Base-by-base conservation (phyloP, 441 rosid species). In the Erodium moschatum region DNA sequence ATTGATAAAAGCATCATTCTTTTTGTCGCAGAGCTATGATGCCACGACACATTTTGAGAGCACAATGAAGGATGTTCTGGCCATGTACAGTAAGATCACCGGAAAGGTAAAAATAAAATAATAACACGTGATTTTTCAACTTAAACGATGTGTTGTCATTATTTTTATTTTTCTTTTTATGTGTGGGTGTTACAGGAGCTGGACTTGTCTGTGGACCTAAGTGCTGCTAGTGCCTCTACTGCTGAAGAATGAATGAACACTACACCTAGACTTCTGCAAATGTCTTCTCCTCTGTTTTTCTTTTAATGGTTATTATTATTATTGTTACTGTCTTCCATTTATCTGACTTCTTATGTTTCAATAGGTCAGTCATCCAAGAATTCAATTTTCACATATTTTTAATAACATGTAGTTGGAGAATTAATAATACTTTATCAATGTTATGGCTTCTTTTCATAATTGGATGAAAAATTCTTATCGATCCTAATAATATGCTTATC, bases 191-290 rank as follows among this genome's bases (percentile, higher is more conserved):
- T 75, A 60, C 84, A 93, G 97, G 82, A 76, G 63, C 88, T 89
- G 69, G 94, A 89, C 78, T 85, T 90, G 67, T 84, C 97, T 2
- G 91, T 90, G 81, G 96, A 93, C 83, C 79, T 90, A 76, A 90
- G 86, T 78, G 92, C 90, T 74, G 97, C 96, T 40, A 89, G 88
- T 79, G 98, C 88, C 11, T 69, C 83, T 42, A 10, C 0, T 64
- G 74, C 85, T 52, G 83, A 77, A 46, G 70, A 80, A 72, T 69
- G 69, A 81, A 75, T 6, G 10, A 54, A 54, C 5, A 16, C 2
- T 24, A 24, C 27, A 24, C 27, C 27, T 24, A 18, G 16, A 18
- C 5, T 54, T 4, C 10, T 50, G n/a, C 16, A 50, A 54, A 54
- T 54, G 61, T 19, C 20, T 54, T 16, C 16, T 6, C 16, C 9